Evolutionary conservation across 2,329 filamentous ascomycete species (phyloP), one percentile per base, ranked within the genome.

Genomic region (Aspergillus intermedius): DNA sequence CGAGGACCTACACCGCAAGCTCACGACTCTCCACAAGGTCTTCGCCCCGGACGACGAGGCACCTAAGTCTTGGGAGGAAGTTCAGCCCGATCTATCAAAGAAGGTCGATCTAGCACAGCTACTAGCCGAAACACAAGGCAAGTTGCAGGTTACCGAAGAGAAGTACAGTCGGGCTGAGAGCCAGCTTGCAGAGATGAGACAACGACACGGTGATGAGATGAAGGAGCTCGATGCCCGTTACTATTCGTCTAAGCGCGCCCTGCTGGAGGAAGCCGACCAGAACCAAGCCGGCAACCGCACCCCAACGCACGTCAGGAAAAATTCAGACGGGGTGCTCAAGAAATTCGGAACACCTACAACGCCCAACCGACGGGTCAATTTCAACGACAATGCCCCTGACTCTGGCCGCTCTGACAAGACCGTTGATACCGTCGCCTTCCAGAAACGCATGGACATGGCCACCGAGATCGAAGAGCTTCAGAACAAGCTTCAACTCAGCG

Each of bases 401-500:
- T 95, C 91, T 32, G 83, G 81, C 49, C 83, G 86, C 37, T 95
- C 91, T 2, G 91, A 97, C 64, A 81, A 83, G 49, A 95, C 89
- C 0, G 82, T 86, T 21, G 91, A 96, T 65, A 87, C 89, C 13
- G 75, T 90, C 39, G 85, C 84, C 56, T 88, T 88, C 70, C 91
- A 93, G 71, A 89, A 86, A 62, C 84, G 86, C 35, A 91, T 94
- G 84, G 91, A 97, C 64, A 75, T 95, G 51, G 93, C 91, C 61
- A 81, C 88, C 3, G 91, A 97, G 61, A 77, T 96, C 10, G 91
- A 97, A 65, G 84, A 95, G 67, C 78, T 95, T 22, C 91, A 96
- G 65, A 96, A 94, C 65, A 89, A 95, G 65, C 79, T 97, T 45
- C 91, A 97, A 63, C 82, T 97, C 66, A 84, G 87, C 4, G 87